Percentiles rank a stretch among this genome's conserved stretches.
Evolutionary conservation across 1,284 basidiomycete genomes (phyloP).

Genomic region (Papiliotrema nemorosa): DNA sequence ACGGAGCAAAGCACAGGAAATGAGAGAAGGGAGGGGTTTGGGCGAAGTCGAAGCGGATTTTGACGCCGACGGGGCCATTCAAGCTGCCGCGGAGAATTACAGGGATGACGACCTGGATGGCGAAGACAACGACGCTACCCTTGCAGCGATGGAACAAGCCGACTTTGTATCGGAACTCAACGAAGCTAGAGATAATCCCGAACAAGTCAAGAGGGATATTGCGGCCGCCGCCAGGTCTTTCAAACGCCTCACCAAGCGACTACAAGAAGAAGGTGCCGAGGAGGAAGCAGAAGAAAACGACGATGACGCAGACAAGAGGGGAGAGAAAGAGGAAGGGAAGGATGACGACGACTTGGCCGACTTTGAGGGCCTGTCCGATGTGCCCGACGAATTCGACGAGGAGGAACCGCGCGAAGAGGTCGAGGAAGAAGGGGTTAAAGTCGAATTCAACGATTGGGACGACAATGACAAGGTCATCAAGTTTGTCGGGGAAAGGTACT

Average conservation of each 20-base stretch:
- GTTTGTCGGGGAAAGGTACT: constrained; percentile 30
- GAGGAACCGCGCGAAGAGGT: constrained; percentile 9
- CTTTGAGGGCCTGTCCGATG: neutral
- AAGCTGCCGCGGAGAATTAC: constrained; percentile 11
- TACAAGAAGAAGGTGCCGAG: neutral
- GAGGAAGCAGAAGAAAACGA: constrained; percentile 9
- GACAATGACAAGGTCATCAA: constrained; percentile 28
- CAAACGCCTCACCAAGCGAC: constrained; percentile 1
- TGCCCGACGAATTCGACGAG: too few relatives aligned
- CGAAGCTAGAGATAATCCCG: constrained; percentile 23
- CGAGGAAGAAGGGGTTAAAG: constrained; percentile 11
- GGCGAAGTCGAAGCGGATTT: constrained; percentile 4
- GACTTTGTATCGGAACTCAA: constrained; percentile 61
- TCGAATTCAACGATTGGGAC: constrained; percentile 29
- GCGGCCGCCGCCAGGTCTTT: constrained; percentile 8
- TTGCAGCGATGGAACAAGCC: constrained; percentile 18
- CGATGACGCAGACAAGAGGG: constrained; percentile 7
- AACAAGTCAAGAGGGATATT: constrained; percentile 15
- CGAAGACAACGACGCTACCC: constrained; percentile 34
- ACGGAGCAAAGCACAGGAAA: constrained; percentile 44
- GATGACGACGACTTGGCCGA: constrained; percentile 9
- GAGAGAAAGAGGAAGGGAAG: constrained; percentile 55
- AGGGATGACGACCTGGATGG: constrained; percentile 39
- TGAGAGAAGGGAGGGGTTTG: constrained; percentile 7
- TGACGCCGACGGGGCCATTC: constrained; percentile 14